Conservation (phyloP, 2,329 filamentous ascomycete species). For the Pseudogymnoascus pannorum region DNA sequence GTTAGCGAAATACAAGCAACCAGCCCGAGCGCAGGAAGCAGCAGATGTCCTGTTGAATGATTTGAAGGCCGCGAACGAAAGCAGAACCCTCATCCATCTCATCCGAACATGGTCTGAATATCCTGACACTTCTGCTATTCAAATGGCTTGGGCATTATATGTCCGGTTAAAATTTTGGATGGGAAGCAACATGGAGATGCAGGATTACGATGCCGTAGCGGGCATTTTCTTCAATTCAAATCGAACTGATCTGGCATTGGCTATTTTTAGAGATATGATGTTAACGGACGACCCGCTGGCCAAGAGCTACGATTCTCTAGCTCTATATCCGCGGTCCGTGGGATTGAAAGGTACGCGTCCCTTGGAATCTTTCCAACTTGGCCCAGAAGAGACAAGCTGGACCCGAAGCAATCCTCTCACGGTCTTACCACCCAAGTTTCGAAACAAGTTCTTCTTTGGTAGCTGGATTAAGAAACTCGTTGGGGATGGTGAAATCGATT, state of each 20-base stretch:
- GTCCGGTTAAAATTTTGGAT: slow-evolving; percentile 54
- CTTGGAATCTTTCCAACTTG: slow-evolving; percentile 17
- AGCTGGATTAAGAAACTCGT: slow-evolving; percentile 86
- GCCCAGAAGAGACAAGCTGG: slow-evolving; percentile 31
- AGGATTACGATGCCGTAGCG: slow-evolving; percentile 70
- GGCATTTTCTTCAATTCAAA: slow-evolving; percentile 62
- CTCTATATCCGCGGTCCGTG: slow-evolving; percentile 15
- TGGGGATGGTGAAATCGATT: slow-evolving; percentile 61
- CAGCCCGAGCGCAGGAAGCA: slow-evolving; percentile 51
- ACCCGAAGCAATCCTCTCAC: slow-evolving; percentile 31
- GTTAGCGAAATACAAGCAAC: slow-evolving; percentile 49
- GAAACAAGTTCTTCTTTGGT: slow-evolving; percentile 76
- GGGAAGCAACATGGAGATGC: slow-evolving; percentile 54
- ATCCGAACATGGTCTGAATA: slow-evolving; percentile 54
- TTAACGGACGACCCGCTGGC: slow-evolving; percentile 18
- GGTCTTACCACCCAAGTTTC: slow-evolving; percentile 43
- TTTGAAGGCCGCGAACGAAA: slow-evolving; percentile 37
- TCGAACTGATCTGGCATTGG: slow-evolving; percentile 59
- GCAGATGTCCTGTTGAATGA: slow-evolving; percentile 45
- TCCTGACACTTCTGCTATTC: slow-evolving; percentile 39
- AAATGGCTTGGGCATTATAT: slow-evolving; percentile 62
- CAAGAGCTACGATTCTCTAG: slow-evolving; percentile 20
- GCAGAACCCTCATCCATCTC: slow-evolving; percentile 58
- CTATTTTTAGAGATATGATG: slow-evolving; percentile 88
- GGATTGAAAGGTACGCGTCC: slow-evolving; percentile 11